Evolutionary conservation across 306 rosid genomes (phyloP).

Genomic region (Corylus avellana): DNA sequence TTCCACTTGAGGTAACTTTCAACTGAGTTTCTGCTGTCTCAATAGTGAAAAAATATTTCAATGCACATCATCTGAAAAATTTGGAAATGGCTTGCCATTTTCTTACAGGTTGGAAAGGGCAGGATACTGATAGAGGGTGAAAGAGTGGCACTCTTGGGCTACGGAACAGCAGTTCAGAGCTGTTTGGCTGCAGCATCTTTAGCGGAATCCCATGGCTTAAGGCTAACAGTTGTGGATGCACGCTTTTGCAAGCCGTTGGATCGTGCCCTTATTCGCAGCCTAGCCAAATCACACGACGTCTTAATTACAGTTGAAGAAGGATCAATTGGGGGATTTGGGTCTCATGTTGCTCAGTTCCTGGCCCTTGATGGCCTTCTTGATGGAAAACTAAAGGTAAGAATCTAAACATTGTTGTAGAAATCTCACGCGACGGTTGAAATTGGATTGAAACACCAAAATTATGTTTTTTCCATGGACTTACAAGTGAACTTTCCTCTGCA

Average conservation of each 20-base stretch:
- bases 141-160: constrained; percentile 87
- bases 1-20: constrained; percentile 56
- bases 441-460: not conserved
- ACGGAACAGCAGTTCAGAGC: constrained; percentile 75
- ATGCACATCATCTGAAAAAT: not conserved
- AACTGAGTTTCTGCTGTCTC: not conserved
- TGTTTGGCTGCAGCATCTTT: constrained; percentile 68
- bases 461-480: constrained; percentile 1
- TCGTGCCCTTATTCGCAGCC: constrained; percentile 65
- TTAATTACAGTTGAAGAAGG: constrained; percentile 95
- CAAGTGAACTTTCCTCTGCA: constrained; percentile 35
- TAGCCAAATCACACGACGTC: constrained; percentile 80
- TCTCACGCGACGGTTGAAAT: not conserved
- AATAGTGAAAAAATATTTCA: not conserved
- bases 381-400: constrained; percentile 68
- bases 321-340: constrained; percentile 93
- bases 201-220: constrained; percentile 49
- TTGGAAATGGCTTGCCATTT: constrained; percentile 17
- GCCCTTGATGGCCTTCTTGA: constrained; percentile 98
- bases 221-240: constrained; percentile 67
- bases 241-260: constrained; percentile 98
- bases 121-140: constrained; percentile 80
- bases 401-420: not conserved
- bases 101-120: constrained; percentile 70
- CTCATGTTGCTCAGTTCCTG: constrained; percentile 93